These are phyloP conservation scores for Cladosporium sp. DNA, from an alignment of 2,329 filamentous ascomycete species.

Conservation along the genomic window DNA sequence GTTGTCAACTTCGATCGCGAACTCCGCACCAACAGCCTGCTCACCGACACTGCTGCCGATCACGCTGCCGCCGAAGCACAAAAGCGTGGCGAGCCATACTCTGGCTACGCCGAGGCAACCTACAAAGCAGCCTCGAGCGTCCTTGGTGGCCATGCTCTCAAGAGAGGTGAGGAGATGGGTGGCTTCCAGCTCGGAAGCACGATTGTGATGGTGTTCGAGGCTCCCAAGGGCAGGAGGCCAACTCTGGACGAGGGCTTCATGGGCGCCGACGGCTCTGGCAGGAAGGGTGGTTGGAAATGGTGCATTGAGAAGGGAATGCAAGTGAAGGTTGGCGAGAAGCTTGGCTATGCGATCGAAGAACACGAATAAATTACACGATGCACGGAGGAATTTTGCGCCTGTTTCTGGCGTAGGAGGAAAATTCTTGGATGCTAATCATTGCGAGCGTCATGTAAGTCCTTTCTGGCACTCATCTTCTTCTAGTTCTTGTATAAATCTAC, in stretches of 20 bases:
- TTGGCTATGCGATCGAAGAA: constrained; percentile 68
- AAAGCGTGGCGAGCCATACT: constrained; percentile 71
- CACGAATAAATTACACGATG: constrained; percentile 9
- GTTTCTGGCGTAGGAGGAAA: neutral
- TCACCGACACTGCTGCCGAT: constrained; percentile 89
- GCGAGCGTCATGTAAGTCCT: neutral
- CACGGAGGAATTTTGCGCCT: no score
- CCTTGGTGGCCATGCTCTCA: constrained; percentile 76
- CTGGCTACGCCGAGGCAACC: constrained; percentile 88
- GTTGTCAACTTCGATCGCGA: constrained; percentile 96
- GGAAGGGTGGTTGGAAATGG: constrained; percentile 73
- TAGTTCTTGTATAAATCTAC: neutral
- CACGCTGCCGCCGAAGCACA: constrained; percentile 76
- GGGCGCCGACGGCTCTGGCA: constrained; percentile 37
- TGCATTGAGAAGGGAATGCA: constrained; percentile 79
- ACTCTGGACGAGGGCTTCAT: constrained; percentile 58
- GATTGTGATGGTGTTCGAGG: constrained; percentile 93
- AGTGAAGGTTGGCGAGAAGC: constrained; percentile 81
- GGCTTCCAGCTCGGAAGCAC: constrained; percentile 95
- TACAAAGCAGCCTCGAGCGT: constrained; percentile 75
- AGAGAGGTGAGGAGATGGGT: constrained; percentile 93
- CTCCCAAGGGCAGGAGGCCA: constrained; percentile 60
- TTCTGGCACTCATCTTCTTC: neutral
- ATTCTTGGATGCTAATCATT: neutral
- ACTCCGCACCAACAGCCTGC: constrained; percentile 84